phyloP scores from a whole-genome alignment of 1,139 yeast species.

The Sugiyamaella sp. region DNA sequence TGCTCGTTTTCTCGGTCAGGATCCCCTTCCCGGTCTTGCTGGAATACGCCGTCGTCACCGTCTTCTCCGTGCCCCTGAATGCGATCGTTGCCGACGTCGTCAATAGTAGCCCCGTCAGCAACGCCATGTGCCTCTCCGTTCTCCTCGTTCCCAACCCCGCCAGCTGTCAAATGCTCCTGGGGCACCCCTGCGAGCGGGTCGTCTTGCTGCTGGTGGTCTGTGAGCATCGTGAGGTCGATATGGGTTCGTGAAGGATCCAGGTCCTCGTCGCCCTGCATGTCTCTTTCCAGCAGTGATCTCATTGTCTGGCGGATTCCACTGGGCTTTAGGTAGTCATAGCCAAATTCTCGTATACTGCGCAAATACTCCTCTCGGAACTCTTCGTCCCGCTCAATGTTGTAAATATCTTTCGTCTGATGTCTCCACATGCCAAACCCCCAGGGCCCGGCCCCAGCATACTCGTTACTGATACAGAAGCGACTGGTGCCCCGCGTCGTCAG shows the following conservation, averaged over 20 bases:
- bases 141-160: constrained; percentile 26
- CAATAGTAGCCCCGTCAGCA: constrained; percentile 27
- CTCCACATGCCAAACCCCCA: constrained; percentile 27
- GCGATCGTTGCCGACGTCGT: constrained; percentile 13
- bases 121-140: constrained; percentile 30
- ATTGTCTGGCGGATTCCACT: constrained; percentile 33
- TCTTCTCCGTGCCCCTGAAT: constrained; percentile 17
- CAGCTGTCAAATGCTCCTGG: constrained; percentile 3
- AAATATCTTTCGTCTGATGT: constrained; percentile 8
- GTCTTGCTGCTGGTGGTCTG: constrained; percentile 13
- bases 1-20: too few species aligned
- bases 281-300: constrained; percentile 33
- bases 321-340: constrained; percentile 32
- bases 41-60: constrained; percentile 11
- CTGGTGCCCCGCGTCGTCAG: constrained; percentile 21
- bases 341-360: constrained; percentile 33
- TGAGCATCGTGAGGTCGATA: constrained; percentile 14
- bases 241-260: constrained; percentile 20
- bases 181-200: background rate
- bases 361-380: constrained; percentile 23
- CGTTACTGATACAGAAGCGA: constrained; percentile 20
- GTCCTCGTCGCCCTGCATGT: constrained; percentile 28
- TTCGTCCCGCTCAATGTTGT: constrained; percentile 26
- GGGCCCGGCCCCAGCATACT: constrained; percentile 20
- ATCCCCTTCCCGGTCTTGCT: constrained; percentile 14